phyloP scores from a whole-genome alignment of 805 yeast genomes.

The Metschnikowia gruessii region DNA sequence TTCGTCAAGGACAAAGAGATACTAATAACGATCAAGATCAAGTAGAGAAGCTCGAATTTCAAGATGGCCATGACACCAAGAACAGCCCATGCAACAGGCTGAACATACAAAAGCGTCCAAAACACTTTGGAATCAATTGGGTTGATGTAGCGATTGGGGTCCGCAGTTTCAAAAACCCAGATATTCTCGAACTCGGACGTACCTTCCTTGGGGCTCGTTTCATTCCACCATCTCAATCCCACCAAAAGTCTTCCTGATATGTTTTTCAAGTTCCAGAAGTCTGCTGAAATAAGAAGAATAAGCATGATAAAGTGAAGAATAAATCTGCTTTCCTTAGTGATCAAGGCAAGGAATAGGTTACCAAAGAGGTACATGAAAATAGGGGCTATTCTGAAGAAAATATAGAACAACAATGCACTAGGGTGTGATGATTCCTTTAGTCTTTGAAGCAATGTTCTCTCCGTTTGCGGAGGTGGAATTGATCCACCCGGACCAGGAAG shows the following conservation, averaged over 20 bases:
- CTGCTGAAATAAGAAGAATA: constrained; percentile 75
- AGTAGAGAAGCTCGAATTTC: constrained; percentile 68
- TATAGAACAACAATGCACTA: constrained; percentile 63
- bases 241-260: constrained; percentile 86
- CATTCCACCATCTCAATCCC: constrained; percentile 98
- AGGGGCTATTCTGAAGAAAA: constrained; percentile 62
- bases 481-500: constrained; percentile 2
- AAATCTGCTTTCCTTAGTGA: constrained; percentile 39
- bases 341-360: constrained; percentile 51
- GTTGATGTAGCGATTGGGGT: constrained; percentile 67
- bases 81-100: constrained; percentile 74
- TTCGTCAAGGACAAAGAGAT: constrained; percentile 73
- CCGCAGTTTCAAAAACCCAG: constrained; percentile 89
- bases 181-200: constrained; percentile 56
- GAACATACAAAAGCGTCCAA: constrained; percentile 73
- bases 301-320: constrained; percentile 77
- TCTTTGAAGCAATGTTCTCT: constrained; percentile 29
- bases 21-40: constrained; percentile 64
- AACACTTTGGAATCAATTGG: constrained; percentile 90
- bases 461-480: constrained; percentile 9
- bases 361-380: constrained; percentile 70
- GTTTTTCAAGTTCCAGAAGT: constrained; percentile 92
- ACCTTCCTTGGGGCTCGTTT: constrained; percentile 36
- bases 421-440: constrained; percentile 78
- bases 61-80: constrained; percentile 76